A percentile compares a stretch with the other conserved stretches of the same genome.
Evolutionary conservation across 176 grass and related monocot species (phyloP).

Genomic region (Cenchrus americanus): DNA sequence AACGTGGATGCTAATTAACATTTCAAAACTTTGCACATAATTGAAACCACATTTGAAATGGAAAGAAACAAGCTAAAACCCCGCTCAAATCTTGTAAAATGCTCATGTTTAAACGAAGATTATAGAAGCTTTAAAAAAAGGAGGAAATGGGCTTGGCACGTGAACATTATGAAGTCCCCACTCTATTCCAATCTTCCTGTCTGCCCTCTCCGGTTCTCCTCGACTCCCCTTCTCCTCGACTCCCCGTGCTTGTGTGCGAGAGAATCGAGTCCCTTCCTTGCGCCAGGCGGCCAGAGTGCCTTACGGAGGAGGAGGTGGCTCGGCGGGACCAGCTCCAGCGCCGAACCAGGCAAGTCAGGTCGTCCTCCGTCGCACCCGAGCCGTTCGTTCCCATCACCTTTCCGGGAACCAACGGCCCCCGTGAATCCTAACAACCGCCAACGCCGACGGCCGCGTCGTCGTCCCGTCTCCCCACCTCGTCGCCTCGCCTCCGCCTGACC

Average conservation of each 20-base stretch:
- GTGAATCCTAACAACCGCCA: slow-evolving; percentile 31
- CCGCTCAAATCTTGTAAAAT: too few relatives aligned
- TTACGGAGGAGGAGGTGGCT: neutral
- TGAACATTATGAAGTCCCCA: too few relatives aligned
- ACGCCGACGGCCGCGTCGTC: neutral
- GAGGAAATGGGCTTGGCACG: too few relatives aligned
- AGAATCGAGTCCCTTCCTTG: slow-evolving; percentile 48
- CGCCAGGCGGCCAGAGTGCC: neutral
- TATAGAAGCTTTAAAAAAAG: too few relatives aligned
- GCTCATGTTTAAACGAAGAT: too few relatives aligned
- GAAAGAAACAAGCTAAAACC: too few relatives aligned
- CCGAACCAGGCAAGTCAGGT: slow-evolving; percentile 11
- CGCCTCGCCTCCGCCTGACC: neutral
- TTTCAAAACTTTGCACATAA: too few relatives aligned
- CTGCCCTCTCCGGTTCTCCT: neutral
- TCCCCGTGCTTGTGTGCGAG: neutral
- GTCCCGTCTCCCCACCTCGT: neutral
- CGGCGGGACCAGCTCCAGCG: neutral
- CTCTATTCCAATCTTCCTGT: slow-evolving; percentile 28
- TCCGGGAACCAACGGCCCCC: slow-evolving; percentile 36
- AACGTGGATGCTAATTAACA: too few relatives aligned
- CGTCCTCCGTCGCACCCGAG: neutral
- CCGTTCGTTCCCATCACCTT: slow-evolving; percentile 33
- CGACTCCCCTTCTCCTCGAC: neutral
- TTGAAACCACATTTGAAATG: too few relatives aligned